Conservation (phyloP, 2,329 filamentous ascomycete species). For the Aurifilum marmelostoma region DNA sequence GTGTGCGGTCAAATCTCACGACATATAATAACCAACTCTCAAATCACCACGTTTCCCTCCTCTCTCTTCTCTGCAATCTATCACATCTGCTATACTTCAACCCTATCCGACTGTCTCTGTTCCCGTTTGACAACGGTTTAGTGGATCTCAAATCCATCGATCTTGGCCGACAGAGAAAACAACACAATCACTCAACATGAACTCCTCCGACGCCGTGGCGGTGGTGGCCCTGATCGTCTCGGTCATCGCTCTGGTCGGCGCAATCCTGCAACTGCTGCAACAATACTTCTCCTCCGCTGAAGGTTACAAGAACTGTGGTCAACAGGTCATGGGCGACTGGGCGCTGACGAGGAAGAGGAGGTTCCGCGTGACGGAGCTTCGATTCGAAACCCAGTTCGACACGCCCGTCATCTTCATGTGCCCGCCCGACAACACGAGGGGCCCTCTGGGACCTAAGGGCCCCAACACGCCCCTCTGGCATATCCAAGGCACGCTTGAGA, state of each 20-base stretch:
- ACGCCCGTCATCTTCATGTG: slow-evolving; percentile 56
- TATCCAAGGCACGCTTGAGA: slow-evolving; percentile 42
- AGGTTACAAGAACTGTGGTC: slow-evolving; percentile 53
- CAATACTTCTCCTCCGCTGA: slow-evolving; percentile 54
- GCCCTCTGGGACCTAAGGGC: slow-evolving; percentile 30
- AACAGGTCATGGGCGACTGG: slow-evolving; percentile 54
- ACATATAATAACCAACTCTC: not conserved
- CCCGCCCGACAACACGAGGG: slow-evolving; percentile 44
- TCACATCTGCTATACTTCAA: not conserved
- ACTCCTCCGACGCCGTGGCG: slow-evolving; percentile 43
- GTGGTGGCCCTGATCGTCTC: slow-evolving; percentile 51
- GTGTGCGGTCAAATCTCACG: not conserved
- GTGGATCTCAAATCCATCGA: not conserved
- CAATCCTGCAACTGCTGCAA: slow-evolving; percentile 52
- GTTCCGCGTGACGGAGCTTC: slow-evolving; percentile 48
- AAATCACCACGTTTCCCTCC: not conserved
- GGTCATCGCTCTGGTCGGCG: slow-evolving; percentile 49
- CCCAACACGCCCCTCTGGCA: slow-evolving; percentile 13
- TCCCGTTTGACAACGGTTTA: not conserved
- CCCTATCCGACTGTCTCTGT: not conserved
- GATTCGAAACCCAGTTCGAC: slow-evolving; percentile 54
- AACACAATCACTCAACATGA: slow-evolving; percentile 5
- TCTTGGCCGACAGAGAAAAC: not conserved
- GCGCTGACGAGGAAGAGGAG: slow-evolving; percentile 43
- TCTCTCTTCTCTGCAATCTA: not conserved